Conservation (phyloP, 352 stramenopile species). For the Pythium pyrilobum region DNA sequence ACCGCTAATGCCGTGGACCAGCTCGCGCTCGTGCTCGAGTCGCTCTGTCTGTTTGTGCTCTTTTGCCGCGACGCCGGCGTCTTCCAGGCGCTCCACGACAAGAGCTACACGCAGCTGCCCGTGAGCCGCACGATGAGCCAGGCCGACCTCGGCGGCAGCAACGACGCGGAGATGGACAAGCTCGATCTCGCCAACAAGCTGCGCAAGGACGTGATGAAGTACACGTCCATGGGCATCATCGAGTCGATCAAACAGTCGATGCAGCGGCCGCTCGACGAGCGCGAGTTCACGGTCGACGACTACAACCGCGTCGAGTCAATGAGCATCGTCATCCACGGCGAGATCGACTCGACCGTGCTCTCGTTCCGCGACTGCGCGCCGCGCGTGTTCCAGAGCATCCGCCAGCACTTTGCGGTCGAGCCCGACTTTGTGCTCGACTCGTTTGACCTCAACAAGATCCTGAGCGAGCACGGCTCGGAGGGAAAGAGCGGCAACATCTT, state of each 20-base stretch:
- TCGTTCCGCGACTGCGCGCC: slow-evolving; percentile 74
- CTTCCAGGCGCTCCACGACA: slow-evolving; percentile 33
- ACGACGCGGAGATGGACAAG: slow-evolving; percentile 24
- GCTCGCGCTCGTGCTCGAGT: slow-evolving; percentile 65
- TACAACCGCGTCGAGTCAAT: slow-evolving; percentile 70
- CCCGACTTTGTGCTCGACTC: slow-evolving; percentile 66
- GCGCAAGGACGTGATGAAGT: slow-evolving; percentile 82
- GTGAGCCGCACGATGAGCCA: slow-evolving; percentile 21
- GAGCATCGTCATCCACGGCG: slow-evolving; percentile 63
- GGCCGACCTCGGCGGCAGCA: not conserved
- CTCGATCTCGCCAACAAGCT: slow-evolving; percentile 72
- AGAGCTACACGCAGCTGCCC: slow-evolving; percentile 26
- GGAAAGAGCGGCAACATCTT: slow-evolving; percentile 86
- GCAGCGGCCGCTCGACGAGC: slow-evolving; percentile 21
- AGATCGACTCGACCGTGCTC: slow-evolving; percentile 43
- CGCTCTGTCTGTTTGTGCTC: slow-evolving; percentile 61
- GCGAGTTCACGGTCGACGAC: slow-evolving; percentile 51
- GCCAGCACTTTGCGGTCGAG: slow-evolving; percentile 69
- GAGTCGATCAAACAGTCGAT: slow-evolving; percentile 60
- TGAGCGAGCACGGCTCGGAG: slow-evolving; percentile 77
- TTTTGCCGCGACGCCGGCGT: slow-evolving; percentile 71
- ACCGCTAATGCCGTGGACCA: slow-evolving; percentile 64
- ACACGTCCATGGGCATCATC: slow-evolving; percentile 82
- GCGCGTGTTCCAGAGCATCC: slow-evolving; percentile 75
- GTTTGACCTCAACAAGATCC: slow-evolving; percentile 61